Evolutionary conservation across 768 basidiomycete species (phyloP).

Genomic region (Leccinum subtestaceum): DNA sequence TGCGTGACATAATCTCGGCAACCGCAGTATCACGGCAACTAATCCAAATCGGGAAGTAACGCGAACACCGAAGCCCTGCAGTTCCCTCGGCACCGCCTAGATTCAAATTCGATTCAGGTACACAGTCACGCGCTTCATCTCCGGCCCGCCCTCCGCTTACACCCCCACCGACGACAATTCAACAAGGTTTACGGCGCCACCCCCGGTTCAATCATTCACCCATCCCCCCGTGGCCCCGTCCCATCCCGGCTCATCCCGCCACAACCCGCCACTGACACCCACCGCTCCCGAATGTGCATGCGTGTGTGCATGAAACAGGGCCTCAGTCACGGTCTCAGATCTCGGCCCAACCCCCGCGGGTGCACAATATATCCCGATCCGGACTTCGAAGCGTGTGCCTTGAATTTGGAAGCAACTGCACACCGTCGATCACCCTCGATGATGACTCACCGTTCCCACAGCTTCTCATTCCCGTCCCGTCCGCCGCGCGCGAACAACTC

Average conservation of each 20-base stretch:
- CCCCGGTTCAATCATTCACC: conserved; percentile 17
- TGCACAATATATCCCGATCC: conserved; percentile 21
- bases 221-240: background rate
- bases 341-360: background rate
- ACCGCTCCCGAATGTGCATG: background rate
- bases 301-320: conserved; percentile 15
- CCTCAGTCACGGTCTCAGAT: background rate
- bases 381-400: conserved; percentile 23
- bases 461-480: conserved; percentile 12
- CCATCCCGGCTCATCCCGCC: conserved; percentile 14
- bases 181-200: conserved; percentile 18
- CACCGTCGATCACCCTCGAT: conserved; percentile 33
- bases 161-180: conserved; percentile 16
- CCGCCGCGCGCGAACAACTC: conserved; percentile 9
- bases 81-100: conserved; percentile 46
- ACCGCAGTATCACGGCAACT: conserved; percentile 32
- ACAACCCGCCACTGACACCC: background rate
- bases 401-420: conserved; percentile 21
- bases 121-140: conserved; percentile 20
- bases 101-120: conserved; percentile 35
- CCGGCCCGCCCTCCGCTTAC: conserved; percentile 22
- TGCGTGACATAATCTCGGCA: conserved; percentile 32
- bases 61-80: conserved; percentile 29
- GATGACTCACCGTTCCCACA: conserved; percentile 15
- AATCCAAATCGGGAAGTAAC: conserved; percentile 36